Evolutionary conservation across 2,329 filamentous ascomycete genomes (phyloP).

Genomic region (Incumbomyces lentus): DNA sequence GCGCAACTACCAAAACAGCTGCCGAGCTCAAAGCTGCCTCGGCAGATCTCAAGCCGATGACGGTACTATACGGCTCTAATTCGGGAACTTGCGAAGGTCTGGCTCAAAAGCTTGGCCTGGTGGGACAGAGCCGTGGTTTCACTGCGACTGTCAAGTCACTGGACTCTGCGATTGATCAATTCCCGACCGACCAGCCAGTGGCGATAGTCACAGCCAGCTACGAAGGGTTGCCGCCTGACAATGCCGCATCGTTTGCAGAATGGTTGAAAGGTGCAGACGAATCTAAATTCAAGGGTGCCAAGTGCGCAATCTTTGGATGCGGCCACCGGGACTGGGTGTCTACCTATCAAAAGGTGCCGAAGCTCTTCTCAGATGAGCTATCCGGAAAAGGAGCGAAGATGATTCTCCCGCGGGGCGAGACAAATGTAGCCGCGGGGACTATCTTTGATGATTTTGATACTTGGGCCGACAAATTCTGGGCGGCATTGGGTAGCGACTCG

Average conservation of each 20-base stretch:
- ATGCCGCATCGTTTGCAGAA: slow-evolving; percentile 56
- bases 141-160: slow-evolving; percentile 45
- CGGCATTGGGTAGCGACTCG: slow-evolving; percentile 35
- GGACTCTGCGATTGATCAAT: slow-evolving; percentile 50
- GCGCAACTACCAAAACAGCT: background rate
- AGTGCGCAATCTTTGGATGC: slow-evolving; percentile 61
- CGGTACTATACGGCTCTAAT: slow-evolving; percentile 65
- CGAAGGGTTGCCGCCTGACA: slow-evolving; percentile 64
- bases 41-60: slow-evolving; percentile 38
- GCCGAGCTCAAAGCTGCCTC: slow-evolving; percentile 1
- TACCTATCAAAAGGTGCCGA: slow-evolving; percentile 61
- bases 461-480: slow-evolving; percentile 53
- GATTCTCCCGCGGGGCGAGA: slow-evolving; percentile 34
- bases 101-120: slow-evolving; percentile 51
- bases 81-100: slow-evolving; percentile 64
- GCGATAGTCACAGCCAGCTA: slow-evolving; percentile 62
- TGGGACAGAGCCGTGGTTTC: slow-evolving; percentile 52
- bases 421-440: slow-evolving; percentile 53
- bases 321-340: slow-evolving; percentile 45
- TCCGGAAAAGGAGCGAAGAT: slow-evolving; percentile 40
- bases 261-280: slow-evolving; percentile 52
- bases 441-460: slow-evolving; percentile 59
- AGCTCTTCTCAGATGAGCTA: slow-evolving; percentile 47
- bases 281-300: slow-evolving; percentile 44
- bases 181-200: slow-evolving; percentile 52